Base-by-base conservation (phyloP, 495 filamentous ascomycete species). In the Friedmanniomyces endolithicus region DNA sequence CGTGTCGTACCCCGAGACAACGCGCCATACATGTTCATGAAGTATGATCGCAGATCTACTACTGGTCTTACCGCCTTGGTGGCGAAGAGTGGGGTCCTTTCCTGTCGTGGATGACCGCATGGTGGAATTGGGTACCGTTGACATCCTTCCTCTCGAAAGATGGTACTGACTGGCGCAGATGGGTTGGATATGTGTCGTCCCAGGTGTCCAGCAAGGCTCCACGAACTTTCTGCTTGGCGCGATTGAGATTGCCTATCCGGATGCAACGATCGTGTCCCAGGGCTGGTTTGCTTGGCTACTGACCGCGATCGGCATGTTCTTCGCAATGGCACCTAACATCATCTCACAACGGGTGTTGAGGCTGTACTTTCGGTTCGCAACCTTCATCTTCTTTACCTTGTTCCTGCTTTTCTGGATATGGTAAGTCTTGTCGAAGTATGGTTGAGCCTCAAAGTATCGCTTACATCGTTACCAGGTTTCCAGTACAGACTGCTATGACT, bases 161-260 rank as follows among this genome's bases (percentile, higher is more conserved):
- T 67, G 55, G 16, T 41, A 19, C 37, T 41, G 37, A 41, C 17
- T 41, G 3, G 6, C 17, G 6, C 37, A 41, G 37, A 41, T 41
- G 9, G 44, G 45, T 16, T 49, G 44, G 57, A 27, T 48, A 17
- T 45, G 40, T 19, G 60, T 67, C 16, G 64, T 67, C 2, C 67
- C 66, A 11, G 57, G 51, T 4, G 43, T 56, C 16, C 52, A 56
- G 27, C 57, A 59, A n/a, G 67, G 64, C 11, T 50, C 62, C 0
- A 70, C 67, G 8, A 68, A 68, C 41, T 70, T 70, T 52, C 50
- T 70, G n/a, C 53, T 68, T 12, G 61, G 62, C 22, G 66, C 66
- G 14, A 60, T 68, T 22, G 64, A 65, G 48, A 65, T 70, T 25
- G 24, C 56, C 37, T 68, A 68, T 50, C 66, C 67, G 45, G 55